These are phyloP conservation scores for Cardiosporidium cionae DNA, from an alignment of 169 alveolate genomes.

Conservation along the genomic window DNA sequence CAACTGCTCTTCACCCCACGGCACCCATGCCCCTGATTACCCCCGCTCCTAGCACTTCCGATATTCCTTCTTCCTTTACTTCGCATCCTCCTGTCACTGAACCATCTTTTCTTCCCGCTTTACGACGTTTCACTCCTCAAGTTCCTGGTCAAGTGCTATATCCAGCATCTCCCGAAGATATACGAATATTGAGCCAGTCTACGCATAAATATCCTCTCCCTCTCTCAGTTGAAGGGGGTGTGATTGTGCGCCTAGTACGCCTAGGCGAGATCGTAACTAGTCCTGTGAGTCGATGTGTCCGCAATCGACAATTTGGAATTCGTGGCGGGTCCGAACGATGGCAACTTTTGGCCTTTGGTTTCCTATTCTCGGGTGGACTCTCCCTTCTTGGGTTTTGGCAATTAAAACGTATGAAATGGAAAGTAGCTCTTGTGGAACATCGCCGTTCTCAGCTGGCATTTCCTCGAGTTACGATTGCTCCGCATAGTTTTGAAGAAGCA, in stretches of 20 bases:
- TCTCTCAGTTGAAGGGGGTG: slow-evolving; percentile 59
- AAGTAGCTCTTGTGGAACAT: slow-evolving; percentile 45
- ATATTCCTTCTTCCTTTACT: too few relatives aligned
- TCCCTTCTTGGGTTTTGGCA: slow-evolving; percentile 69
- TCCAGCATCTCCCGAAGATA: slow-evolving; percentile 42
- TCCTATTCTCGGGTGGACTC: slow-evolving; percentile 11
- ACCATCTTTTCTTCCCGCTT: not conserved
- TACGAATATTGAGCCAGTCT: slow-evolving; percentile 33
- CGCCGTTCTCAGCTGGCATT: slow-evolving; percentile 36
- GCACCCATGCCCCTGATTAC: too few relatives aligned
- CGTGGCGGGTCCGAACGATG: slow-evolving; percentile 64
- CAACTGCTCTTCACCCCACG: too few relatives aligned
- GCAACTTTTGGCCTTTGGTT: slow-evolving; percentile 44
- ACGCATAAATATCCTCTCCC: slow-evolving; percentile 50
- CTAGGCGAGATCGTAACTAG: slow-evolving; percentile 52
- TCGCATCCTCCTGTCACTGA: too few relatives aligned
- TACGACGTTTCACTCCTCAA: not conserved
- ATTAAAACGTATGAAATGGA: slow-evolving; percentile 56
- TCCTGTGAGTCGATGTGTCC: slow-evolving; percentile 54
- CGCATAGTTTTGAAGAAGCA: slow-evolving; percentile 20
- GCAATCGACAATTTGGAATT: slow-evolving; percentile 64
- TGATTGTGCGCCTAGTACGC: slow-evolving; percentile 58
- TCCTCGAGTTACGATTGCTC: slow-evolving; percentile 18
- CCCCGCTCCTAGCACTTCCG: too few relatives aligned
- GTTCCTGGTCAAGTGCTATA: slow-evolving; percentile 50